Base-by-base conservation (phyloP, 73 alveolate species). In the Diophrys sp. region DNA sequence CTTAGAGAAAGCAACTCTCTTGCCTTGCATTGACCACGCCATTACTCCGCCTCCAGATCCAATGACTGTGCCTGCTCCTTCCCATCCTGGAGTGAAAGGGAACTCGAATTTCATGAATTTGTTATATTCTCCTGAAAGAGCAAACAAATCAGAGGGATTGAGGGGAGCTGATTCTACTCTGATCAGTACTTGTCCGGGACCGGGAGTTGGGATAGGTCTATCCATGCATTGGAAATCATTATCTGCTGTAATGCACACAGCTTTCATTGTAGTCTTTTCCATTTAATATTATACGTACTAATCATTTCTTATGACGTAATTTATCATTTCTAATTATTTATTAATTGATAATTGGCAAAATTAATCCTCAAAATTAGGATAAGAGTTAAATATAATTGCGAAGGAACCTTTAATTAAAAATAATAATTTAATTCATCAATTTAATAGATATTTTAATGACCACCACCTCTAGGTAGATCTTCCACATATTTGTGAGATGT, bases 21-120 rank as follows among this genome's bases (percentile, higher is more conserved):
- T 94, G 1, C 98, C 98, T 34, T 70, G 85, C 28, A 94, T 70
- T 14, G 83, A 82, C 97, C 98, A 94, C 18, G 57, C 81, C 33
- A 25, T 23, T 11, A 73, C 44, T 44, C 98, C 98, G 23, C 98
- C 97, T 31, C 98, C 98, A 56, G 84, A 56, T 11, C 87, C 78
- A 54, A 92, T 89, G n/a, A 92, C 95, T 27, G 91, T 87, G 23
- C 98, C 98, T 29, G 91, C 70, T 23, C 95, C 98, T 79, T 92
- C 98, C 73, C 84, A 81, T 0, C 98, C 98, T 29, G 94, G 91
- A n/a, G 77, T 79, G 14, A 77, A 31, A 0, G 98, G 98, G 79
- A 73, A 85, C 54, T 28, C 34, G 54, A 27, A 26, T 1, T 70
- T 77, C 29, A 71, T 87, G 44, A 44, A 33, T 18, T 92, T 82